Conservation (phyloP, 2,329 filamentous ascomycete genomes). For the Fusarium sp. region DNA sequence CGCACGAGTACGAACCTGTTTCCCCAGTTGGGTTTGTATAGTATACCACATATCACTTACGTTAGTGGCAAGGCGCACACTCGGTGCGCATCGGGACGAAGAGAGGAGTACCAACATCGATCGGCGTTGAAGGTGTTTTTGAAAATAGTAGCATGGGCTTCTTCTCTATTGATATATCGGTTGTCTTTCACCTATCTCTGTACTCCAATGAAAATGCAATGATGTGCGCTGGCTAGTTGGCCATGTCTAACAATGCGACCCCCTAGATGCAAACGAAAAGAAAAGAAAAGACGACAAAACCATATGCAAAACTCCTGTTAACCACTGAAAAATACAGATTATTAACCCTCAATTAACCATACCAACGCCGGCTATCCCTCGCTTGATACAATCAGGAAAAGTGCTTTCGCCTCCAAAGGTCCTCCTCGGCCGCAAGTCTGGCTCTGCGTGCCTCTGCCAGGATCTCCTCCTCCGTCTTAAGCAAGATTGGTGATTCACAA, state of each 20-base stretch:
- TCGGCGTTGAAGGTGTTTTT: conserved; percentile 31
- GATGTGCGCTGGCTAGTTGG: conserved; percentile 38
- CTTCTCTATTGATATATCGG: conserved; percentile 39
- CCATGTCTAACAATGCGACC: conserved; percentile 37
- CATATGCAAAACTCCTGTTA: conserved; percentile 17
- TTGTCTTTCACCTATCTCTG: conserved; percentile 9
- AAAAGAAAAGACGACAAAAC: conserved; percentile 3
- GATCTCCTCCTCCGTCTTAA: conserved; percentile 63
- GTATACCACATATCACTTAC: conserved; percentile 11
- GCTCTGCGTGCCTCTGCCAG: conserved; percentile 57
- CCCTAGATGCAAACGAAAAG: conserved; percentile 22
- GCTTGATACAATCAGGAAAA: conserved; percentile 42
- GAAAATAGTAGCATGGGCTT: conserved; percentile 39
- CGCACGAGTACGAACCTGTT: conserved; percentile 5
- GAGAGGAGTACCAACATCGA: conserved; percentile 13
- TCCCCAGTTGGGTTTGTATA: conserved; percentile 19
- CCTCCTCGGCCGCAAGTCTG: conserved; percentile 58
- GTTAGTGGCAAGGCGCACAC: conserved; percentile 2
- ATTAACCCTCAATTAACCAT: conserved; percentile 1
- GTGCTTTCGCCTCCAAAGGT: conserved; percentile 61
- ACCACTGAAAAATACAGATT: conserved; percentile 14
- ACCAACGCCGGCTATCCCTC: conserved; percentile 7
- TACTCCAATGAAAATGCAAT: conserved; percentile 44
- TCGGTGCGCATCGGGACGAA: conserved; percentile 3
- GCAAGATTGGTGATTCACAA: conserved; percentile 55